Evolutionary conservation across 2,329 filamentous ascomycete species (phyloP), one percentile per base, ranked within the genome.

Genomic region (Corniculantispora saksenae): DNA sequence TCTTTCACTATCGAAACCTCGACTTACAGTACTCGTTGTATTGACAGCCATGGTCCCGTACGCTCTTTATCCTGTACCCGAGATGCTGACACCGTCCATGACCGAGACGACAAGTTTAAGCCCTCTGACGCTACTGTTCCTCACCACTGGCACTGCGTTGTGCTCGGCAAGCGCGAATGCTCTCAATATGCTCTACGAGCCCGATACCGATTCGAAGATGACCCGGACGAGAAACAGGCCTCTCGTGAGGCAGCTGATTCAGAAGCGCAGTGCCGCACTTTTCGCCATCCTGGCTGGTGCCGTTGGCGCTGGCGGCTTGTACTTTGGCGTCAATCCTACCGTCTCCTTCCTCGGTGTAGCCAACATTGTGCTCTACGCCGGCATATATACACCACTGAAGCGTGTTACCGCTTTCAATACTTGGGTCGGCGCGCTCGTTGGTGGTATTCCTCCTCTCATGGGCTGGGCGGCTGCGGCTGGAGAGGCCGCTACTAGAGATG

Each of bases 161-260:
- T 95, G 92, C 76, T 91, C 88, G n/a, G 93, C 94, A 51, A 92
- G 91, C 66, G 95, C 95, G 51, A 99, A 99, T 76, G 88, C 95
- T 1, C 83, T 98, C 69, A 99, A 99, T 78, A 99, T 99, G 95
- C 88, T 97, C 66, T 93, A 97, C 78, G 95, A 99, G 78, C 91
- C 89, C 12, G 84, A 89, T 66, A 94, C 94, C 74, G 95, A 99
- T 77, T 92, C 93, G 54, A 88, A 91, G 72, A 99, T 99, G 95
- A 89, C 86, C 43, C 88, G 95, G n/a, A 99, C 95, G 2, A 86
- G 92, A 32, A 97, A 97, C 71, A 82, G 95, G 5, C 95, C 95
- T 0, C 83, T 99, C 0, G 95, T 97, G 3, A 87, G 95, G 56
- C 88, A 88, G 9, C 86, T 99, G 1, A 82, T 99, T 48, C 89